Conservation (phyloP, 257 asterid species). For the Solanum commersonii region DNA sequence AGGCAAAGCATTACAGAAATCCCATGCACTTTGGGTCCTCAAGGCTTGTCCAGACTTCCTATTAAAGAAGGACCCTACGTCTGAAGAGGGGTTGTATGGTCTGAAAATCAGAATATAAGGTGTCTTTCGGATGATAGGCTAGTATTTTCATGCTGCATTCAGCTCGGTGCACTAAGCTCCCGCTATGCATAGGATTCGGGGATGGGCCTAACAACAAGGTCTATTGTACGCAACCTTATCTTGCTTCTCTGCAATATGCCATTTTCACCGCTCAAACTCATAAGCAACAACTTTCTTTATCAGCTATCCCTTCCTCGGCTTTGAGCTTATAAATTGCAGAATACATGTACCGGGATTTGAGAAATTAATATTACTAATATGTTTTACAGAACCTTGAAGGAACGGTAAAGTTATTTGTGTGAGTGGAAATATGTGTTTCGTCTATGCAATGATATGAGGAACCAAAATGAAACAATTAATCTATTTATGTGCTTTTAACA, state of each 20-base stretch:
- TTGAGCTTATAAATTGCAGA: neutral
- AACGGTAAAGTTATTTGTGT: neutral
- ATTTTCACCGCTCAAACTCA: neutral
- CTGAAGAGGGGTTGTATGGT: neutral
- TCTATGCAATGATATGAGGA: neutral
- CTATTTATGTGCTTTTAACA: neutral
- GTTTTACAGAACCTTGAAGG: neutral
- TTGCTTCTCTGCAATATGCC: neutral
- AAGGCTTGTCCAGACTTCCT: constrained; percentile 31
- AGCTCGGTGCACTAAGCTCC: neutral
- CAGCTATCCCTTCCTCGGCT: neutral
- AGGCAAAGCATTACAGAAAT: constrained; percentile 63
- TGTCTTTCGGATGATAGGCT: neutral
- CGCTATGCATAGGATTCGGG: neutral
- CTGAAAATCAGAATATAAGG: neutral
- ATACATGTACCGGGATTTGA: neutral
- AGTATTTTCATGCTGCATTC: neutral
- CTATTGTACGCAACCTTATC: neutral
- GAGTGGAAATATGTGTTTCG: neutral
- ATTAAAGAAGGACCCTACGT: constrained; percentile 51
- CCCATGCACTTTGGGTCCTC: constrained; percentile 47
- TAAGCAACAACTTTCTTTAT: neutral
- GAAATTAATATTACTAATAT: neutral
- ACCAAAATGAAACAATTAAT: neutral
- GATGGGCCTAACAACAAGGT: neutral